These are phyloP conservation scores for Xylariaceae sp. DNA, from an alignment of 2,329 filamentous ascomycete species.

Conservation along the genomic window DNA sequence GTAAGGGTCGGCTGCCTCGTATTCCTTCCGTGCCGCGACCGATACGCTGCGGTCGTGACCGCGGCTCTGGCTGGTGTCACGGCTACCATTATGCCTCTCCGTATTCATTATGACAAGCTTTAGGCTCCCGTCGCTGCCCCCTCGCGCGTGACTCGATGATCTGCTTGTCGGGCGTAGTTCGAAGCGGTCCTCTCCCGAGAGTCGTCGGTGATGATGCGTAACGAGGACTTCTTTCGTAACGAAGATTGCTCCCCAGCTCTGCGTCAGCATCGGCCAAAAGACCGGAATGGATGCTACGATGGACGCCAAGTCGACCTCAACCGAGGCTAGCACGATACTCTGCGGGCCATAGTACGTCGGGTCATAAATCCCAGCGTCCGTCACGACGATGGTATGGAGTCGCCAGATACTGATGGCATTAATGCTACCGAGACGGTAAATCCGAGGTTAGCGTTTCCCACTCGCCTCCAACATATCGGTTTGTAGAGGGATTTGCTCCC, in stretches of 20 bases:
- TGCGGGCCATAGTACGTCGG: slow-evolving; percentile 36
- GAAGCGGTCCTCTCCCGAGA: slow-evolving; percentile 22
- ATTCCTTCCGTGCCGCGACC: not conserved
- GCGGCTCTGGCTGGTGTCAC: not conserved
- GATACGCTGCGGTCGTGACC: not conserved
- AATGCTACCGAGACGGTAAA: slow-evolving; percentile 20
- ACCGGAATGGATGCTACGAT: slow-evolving; percentile 35
- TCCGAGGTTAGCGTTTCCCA: not conserved
- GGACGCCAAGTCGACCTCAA: slow-evolving; percentile 35
- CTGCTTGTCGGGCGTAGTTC: slow-evolving; percentile 9
- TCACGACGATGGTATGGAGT: slow-evolving; percentile 30
- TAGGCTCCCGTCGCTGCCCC: slow-evolving; percentile 18
- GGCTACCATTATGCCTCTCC: not conserved
- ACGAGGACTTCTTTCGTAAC: slow-evolving; percentile 37
- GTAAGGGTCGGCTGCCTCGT: slow-evolving; percentile 24
- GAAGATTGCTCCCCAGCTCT: slow-evolving; percentile 33
- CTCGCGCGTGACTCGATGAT: slow-evolving; percentile 5
- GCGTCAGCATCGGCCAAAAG: slow-evolving; percentile 33
- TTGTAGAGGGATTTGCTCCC: not conserved
- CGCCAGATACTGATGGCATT: slow-evolving; percentile 34
- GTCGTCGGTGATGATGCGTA: slow-evolving; percentile 28
- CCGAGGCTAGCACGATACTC: slow-evolving; percentile 33
- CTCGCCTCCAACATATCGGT: too few relatives aligned
- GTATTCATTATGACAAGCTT: slow-evolving; percentile 15
- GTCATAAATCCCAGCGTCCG: slow-evolving; percentile 33